Evolutionary conservation across 345 rosid genomes (phyloP).

Genomic region (Carallia brachiata): DNA sequence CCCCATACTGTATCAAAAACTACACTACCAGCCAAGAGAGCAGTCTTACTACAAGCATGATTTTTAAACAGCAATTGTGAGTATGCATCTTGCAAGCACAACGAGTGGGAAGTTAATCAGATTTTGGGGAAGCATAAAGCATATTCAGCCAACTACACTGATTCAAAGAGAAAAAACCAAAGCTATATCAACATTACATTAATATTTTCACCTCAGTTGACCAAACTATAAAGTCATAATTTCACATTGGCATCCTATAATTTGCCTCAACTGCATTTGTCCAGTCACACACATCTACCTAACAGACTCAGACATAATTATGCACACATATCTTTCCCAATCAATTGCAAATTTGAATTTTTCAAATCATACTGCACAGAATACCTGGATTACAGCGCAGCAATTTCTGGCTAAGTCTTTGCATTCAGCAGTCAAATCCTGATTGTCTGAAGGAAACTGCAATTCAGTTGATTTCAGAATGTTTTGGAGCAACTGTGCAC

Average conservation of each 20-base stretch:
- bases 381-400: conserved; percentile 92
- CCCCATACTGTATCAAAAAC: conserved; percentile 2
- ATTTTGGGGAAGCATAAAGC: conserved; percentile 10
- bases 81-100: neutral
- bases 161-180: neutral
- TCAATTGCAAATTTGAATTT: conserved; percentile 7
- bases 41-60: neutral
- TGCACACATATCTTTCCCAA: neutral
- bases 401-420: conserved; percentile 83
- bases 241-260: too few species aligned
- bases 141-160: neutral
- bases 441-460: conserved; percentile 62
- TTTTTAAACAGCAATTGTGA: neutral
- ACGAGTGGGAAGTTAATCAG: conserved; percentile 4
- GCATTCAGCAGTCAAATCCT: conserved; percentile 64
- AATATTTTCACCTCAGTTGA: conserved; percentile 1
- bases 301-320: too few species aligned
- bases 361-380: conserved; percentile 3
- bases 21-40: neutral
- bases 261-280: too few species aligned
- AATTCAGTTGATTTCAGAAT: conserved; percentile 74
- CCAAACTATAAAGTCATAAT: conserved; percentile 1
- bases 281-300: too few species aligned
- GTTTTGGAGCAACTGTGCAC: conserved; percentile 85
- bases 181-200: too few species aligned